These are phyloP conservation scores for Fusarium compactum DNA, from an alignment of 2,329 filamentous ascomycete species.

Conservation along the genomic window DNA sequence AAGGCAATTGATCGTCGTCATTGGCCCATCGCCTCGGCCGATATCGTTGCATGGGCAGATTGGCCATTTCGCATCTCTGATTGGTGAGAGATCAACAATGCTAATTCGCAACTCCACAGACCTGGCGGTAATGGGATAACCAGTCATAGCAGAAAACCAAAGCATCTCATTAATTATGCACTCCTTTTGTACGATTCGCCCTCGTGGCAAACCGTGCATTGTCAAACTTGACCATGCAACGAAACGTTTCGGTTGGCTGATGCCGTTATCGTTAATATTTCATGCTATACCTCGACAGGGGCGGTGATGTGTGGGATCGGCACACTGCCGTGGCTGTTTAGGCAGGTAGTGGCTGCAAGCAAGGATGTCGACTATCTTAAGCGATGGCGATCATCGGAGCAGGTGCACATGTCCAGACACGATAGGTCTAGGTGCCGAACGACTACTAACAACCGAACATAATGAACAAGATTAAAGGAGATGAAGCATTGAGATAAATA, in stretches of 20 bases:
- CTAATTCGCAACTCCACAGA: conserved; percentile 33
- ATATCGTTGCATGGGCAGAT: conserved; percentile 29
- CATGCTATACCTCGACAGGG: conserved; percentile 34
- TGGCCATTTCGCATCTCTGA: conserved; percentile 11
- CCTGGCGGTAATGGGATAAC: conserved; percentile 32
- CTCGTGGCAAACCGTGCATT: conserved; percentile 13
- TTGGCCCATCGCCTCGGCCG: conserved; percentile 21
- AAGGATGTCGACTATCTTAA: conserved; percentile 27
- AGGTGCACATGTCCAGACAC: conserved; percentile 28
- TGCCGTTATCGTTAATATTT: conserved; percentile 14
- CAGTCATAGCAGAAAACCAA: conserved; percentile 27
- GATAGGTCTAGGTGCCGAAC: conserved; percentile 27
- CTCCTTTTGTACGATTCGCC: conserved; percentile 23
- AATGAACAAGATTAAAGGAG: conserved; percentile 12
- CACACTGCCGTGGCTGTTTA: conserved; percentile 25
- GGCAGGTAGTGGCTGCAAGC: conserved; percentile 33
- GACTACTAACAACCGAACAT: conserved; percentile 11
- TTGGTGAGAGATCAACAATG: conserved; percentile 26
- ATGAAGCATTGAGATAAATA: conserved; percentile 34
- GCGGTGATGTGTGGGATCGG: conserved; percentile 21
- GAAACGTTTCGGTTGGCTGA: conserved; percentile 25
- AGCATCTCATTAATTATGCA: conserved; percentile 28
- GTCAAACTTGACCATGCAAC: background rate
- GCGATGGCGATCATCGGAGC: conserved; percentile 25
- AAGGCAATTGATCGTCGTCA: conserved; percentile 34